Conservation (phyloP, 106 monocot species). For the Xerophyta viscosa region DNA sequence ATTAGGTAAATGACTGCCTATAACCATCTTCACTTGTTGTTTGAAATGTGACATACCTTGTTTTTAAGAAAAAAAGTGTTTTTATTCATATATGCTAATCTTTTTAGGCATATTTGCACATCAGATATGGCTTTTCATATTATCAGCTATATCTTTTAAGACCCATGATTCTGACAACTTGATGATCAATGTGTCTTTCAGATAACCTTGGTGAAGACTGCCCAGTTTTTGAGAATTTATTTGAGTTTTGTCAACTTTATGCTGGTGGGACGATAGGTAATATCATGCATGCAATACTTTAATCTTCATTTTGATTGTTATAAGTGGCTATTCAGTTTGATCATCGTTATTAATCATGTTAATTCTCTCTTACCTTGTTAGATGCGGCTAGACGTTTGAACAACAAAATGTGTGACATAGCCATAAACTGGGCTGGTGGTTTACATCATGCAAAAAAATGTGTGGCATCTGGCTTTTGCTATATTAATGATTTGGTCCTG, state of each 20-base stretch:
- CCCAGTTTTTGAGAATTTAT: conserved; percentile 95
- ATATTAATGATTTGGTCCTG: conserved; percentile 94
- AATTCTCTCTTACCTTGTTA: conserved; percentile 8
- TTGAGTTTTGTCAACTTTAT: conserved; percentile 99
- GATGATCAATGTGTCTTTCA: too few relatives aligned
- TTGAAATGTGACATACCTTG: too few relatives aligned
- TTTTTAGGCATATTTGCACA: too few relatives aligned
- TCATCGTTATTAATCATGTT: conserved; percentile 1
- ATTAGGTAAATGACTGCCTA: too few relatives aligned
- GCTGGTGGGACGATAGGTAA: conserved; percentile 96
- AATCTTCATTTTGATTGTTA: conserved; percentile 10
- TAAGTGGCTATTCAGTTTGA: too few relatives aligned
- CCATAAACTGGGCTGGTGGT: conserved; percentile 98
- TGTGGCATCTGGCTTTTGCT: conserved; percentile 95
- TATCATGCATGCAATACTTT: not conserved
- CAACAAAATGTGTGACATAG: conserved; percentile 81
- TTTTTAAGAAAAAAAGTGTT: too few relatives aligned
- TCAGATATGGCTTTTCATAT: too few relatives aligned
- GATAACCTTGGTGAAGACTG: conserved; percentile 97
- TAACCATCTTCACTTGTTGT: too few relatives aligned
- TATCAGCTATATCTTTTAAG: too few relatives aligned
- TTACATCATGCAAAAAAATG: conserved; percentile 98
- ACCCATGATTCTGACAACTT: too few relatives aligned
- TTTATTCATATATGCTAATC: too few relatives aligned
- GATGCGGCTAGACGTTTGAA: conserved; percentile 94